A percentile compares a stretch with the other conserved stretches of the same genome.
Conservation (phyloP, 768 basidiomycete species). For the Termitomyces sp. region DNA sequence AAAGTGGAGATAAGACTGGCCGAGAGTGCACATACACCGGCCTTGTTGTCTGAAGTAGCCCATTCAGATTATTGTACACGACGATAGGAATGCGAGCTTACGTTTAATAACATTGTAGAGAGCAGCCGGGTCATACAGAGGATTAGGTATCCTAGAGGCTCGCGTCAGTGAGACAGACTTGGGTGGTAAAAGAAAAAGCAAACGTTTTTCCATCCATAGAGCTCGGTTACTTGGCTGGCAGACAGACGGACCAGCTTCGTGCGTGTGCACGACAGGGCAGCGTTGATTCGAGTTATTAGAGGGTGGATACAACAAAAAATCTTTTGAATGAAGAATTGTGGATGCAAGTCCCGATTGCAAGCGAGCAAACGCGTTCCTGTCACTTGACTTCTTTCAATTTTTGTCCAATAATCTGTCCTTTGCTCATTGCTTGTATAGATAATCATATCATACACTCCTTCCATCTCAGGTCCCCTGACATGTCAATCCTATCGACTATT, state of each 20-base stretch:
- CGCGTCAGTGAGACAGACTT: conserved; percentile 18
- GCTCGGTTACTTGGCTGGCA: conserved; percentile 56
- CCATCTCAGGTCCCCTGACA: not conserved
- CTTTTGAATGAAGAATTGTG: conserved; percentile 1
- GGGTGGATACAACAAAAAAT: conserved; percentile 9
- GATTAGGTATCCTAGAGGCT: conserved; percentile 44
- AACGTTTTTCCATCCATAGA: conserved; percentile 79
- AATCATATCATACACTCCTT: no score
- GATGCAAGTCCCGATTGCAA: not conserved
- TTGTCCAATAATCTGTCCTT: not conserved
- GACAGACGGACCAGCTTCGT: conserved; percentile 68
- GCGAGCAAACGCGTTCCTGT: conserved; percentile 20
- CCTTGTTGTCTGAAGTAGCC: conserved; percentile 61
- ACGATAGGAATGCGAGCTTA: conserved; percentile 25
- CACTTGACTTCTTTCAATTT: conserved; percentile 19
- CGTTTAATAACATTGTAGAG: conserved; percentile 65
- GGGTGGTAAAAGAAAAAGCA: not conserved
- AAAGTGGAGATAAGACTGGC: conserved; percentile 92
- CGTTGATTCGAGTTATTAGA: conserved; percentile 12
- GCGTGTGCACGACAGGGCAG: conserved; percentile 48
- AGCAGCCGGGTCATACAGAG: conserved; percentile 55
- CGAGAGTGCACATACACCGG: conserved; percentile 84
- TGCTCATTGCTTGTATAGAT: not conserved
- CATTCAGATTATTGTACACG: conserved; percentile 9
- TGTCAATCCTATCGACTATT: not conserved